Conservation (phyloP, 768 basidiomycete species). For the Dioszegia hungarica region DNA sequence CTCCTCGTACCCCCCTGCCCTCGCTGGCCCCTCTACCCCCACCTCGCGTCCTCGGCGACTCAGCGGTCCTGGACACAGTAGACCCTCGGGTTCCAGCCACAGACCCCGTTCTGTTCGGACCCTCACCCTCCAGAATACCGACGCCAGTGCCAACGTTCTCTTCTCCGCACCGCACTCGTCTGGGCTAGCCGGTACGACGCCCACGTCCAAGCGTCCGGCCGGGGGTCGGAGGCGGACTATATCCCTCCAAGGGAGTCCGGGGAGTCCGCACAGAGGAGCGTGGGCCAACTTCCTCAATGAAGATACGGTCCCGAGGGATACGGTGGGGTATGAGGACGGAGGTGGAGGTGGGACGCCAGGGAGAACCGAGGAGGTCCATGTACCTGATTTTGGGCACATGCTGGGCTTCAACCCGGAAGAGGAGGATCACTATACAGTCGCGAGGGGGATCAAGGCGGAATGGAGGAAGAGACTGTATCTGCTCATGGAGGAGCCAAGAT, state of each 20-base stretch:
- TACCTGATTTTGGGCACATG: conserved; percentile 46
- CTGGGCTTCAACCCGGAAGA: conserved; percentile 43
- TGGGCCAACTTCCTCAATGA: conserved; percentile 15
- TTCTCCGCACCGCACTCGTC: conserved; percentile 15
- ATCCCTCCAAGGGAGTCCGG: conserved; percentile 17
- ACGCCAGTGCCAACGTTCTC: conserved; percentile 18
- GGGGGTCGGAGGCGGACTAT: not conserved
- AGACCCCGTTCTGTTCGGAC: conserved; percentile 8
- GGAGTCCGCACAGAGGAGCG: not conserved
- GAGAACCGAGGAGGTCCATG: conserved; percentile 33
- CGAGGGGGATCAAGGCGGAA: conserved; percentile 27
- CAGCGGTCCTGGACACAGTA: not conserved
- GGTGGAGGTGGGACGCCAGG: conserved; percentile 12
- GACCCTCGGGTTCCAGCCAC: too few species aligned
- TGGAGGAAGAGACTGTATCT: conserved; percentile 67
- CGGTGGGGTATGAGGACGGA: conserved; percentile 13
- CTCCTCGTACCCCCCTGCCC: conserved; percentile 2
- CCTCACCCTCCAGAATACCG: conserved; percentile 17
- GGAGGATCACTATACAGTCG: conserved; percentile 45
- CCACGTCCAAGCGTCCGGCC: conserved; percentile 5
- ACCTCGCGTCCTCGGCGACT: not conserved
- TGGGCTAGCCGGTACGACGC: not conserved
- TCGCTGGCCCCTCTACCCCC: conserved; percentile 2
- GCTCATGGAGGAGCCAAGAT: conserved; percentile 73
- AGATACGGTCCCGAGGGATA: conserved; percentile 5